These are phyloP conservation scores for Scopulariopsis brevicaulis DNA, from an alignment of 2,329 filamentous ascomycete species.

Conservation along the genomic window DNA sequence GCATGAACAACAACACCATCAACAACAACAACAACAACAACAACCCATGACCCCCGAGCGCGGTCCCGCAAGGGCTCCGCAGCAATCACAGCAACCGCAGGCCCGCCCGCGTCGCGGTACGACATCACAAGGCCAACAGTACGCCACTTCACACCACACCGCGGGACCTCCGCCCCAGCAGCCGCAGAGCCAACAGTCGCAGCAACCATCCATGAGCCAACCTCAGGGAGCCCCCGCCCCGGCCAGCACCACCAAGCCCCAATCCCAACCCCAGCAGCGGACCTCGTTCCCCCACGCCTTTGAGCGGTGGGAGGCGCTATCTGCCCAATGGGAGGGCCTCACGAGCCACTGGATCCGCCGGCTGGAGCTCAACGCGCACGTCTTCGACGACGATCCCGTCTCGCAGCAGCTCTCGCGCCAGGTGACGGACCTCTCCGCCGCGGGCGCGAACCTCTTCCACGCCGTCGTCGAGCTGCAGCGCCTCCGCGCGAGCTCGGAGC, in stretches of 20 bases:
- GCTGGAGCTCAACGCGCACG: conserved; percentile 80
- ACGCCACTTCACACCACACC: conserved; percentile 2
- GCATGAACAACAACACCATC: neutral
- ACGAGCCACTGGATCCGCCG: conserved; percentile 96
- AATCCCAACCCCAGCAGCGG: conserved; percentile 25
- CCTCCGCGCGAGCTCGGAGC: conserved; percentile 84
- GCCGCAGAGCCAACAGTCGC: neutral
- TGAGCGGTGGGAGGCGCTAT: conserved; percentile 92
- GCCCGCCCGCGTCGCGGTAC: conserved; percentile 9
- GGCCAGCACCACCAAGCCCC: neutral
- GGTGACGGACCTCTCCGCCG: conserved; percentile 93
- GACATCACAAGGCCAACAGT: conserved; percentile 5
- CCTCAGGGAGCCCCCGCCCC: conserved; percentile 16
- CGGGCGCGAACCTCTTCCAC: conserved; percentile 93
- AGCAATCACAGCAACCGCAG: conserved; percentile 8
- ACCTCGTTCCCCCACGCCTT: conserved; percentile 92
- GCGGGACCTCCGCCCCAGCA: neutral
- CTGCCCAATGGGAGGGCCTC: conserved; percentile 94
- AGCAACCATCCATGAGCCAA: conserved; percentile 7
- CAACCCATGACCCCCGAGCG: conserved; percentile 9
- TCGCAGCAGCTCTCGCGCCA: conserved; percentile 85
- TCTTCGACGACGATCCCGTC: conserved; percentile 71
- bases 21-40: neutral
- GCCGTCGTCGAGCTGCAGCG: conserved; percentile 94
- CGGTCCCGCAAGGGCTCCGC: neutral